These are phyloP conservation scores for Cymodocea nodosa DNA, from an alignment of 116 monocot species.

Conservation along the genomic window DNA sequence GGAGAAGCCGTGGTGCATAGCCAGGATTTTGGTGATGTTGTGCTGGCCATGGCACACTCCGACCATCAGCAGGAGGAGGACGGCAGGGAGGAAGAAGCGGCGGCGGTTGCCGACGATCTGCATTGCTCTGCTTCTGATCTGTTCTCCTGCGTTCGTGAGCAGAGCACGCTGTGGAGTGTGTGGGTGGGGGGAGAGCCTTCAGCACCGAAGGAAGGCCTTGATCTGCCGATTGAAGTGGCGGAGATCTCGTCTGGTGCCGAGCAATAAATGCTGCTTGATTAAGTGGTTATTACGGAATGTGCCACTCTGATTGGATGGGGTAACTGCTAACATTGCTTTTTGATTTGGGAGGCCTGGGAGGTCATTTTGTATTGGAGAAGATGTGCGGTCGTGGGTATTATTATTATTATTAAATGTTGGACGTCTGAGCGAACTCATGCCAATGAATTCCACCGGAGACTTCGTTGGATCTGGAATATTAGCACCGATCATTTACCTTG, in stretches of 20 bases:
- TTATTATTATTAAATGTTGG: too few relatives aligned
- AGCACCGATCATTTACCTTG: too few relatives aligned
- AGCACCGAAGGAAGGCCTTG: too few relatives aligned
- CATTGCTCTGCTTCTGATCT: not conserved
- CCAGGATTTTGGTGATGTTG: slow-evolving; percentile 90
- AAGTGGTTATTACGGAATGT: too few relatives aligned
- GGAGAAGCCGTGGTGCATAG: slow-evolving; percentile 58
- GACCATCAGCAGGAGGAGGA: not conserved
- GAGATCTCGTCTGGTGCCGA: not conserved
- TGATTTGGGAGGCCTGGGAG: not conserved
- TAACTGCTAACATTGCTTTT: not conserved
- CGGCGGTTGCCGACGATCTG: not conserved
- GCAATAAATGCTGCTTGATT: not conserved
- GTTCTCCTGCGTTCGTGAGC: not conserved
- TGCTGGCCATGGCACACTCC: not conserved
- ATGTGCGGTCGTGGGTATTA: too few relatives aligned
- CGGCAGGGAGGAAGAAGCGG: not conserved
- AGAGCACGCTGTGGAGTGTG: not conserved
- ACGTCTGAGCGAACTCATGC: too few relatives aligned
- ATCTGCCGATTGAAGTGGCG: too few relatives aligned
- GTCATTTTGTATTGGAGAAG: too few relatives aligned
- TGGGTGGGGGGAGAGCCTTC: too few relatives aligned
- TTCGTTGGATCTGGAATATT: too few relatives aligned
- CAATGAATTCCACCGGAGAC: too few relatives aligned
- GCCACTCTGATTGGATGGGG: not conserved